Evolutionary conservation across 2,329 filamentous ascomycete species (phyloP).

Genomic region (Talaromyces piceae): DNA sequence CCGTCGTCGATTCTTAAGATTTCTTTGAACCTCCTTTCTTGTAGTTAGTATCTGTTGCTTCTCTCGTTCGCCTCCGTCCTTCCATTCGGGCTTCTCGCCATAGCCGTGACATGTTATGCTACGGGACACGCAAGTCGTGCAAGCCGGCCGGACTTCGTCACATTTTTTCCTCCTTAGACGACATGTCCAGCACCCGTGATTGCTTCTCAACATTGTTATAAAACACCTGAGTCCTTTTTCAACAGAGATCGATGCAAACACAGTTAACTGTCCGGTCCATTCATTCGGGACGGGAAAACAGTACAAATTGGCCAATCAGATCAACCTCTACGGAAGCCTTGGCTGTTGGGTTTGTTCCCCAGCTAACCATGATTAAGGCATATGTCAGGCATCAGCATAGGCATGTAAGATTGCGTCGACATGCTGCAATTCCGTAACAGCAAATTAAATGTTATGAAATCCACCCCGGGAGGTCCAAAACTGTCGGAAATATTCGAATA

Average conservation of each 20-base stretch:
- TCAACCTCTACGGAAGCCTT: not conserved
- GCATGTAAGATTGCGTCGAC: too few relatives aligned
- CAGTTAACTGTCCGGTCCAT: not conserved
- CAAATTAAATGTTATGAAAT: too few relatives aligned
- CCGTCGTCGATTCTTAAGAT: not conserved
- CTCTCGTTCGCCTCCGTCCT: constrained; percentile 4
- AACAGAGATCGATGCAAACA: not conserved
- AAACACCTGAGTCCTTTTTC: not conserved
- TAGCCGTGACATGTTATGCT: constrained; percentile 8
- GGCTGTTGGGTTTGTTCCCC: too few relatives aligned
- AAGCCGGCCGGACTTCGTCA: constrained; percentile 57
- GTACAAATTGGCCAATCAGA: not conserved
- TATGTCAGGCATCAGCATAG: too few relatives aligned
- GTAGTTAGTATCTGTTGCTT: not conserved
- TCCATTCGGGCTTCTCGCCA: constrained; percentile 4
- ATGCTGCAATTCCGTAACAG: too few relatives aligned
- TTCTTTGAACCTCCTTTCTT: not conserved
- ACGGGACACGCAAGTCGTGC: constrained; percentile 48
- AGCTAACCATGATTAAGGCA: too few relatives aligned
- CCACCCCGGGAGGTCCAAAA: too few relatives aligned
- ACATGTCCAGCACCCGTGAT: constrained; percentile 56
- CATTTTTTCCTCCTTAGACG: constrained; percentile 62
- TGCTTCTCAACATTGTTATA: constrained; percentile 1
- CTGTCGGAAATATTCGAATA: too few relatives aligned
- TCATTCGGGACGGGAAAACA: not conserved